A percentile compares a stretch with the other conserved stretches of the same genome.
Conservation (phyloP, 352 stramenopile species). For the Phytopythium delawarense region DNA sequence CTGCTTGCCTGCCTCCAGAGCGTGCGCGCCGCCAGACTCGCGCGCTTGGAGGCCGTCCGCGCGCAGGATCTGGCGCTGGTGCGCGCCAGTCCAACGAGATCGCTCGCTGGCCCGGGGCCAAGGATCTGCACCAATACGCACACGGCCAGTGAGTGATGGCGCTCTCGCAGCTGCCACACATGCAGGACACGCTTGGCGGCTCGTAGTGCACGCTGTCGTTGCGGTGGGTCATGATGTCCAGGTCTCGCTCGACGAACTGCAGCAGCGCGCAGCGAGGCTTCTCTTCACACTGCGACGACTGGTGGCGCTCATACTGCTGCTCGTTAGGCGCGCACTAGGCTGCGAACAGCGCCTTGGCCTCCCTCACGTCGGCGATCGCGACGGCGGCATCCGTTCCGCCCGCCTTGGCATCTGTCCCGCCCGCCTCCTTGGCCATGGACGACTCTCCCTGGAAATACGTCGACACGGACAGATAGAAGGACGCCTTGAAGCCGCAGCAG, state of each 20-base stretch:
- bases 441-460: conserved; percentile 57
- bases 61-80: neutral
- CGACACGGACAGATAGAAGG: conserved; percentile 54
- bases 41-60: no score
- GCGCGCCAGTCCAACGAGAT: conserved; percentile 49
- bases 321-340: conserved; percentile 25
- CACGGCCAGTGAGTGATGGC: neutral
- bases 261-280: conserved; percentile 32
- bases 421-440: conserved; percentile 39
- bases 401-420: conserved; percentile 21
- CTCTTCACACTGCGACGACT: conserved; percentile 28
- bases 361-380: conserved; percentile 58
- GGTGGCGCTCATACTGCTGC: conserved; percentile 33
- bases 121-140: conserved; percentile 27
- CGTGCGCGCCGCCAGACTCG: no score
- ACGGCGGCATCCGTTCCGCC: conserved; percentile 23
- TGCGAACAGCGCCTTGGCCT: conserved; percentile 31
- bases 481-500: conserved; percentile 52
- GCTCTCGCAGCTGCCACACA: neutral
- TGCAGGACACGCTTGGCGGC: conserved; percentile 22
- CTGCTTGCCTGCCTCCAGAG: no score
- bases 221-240: conserved; percentile 62
- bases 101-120: conserved; percentile 27
- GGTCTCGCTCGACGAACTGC: conserved; percentile 48
- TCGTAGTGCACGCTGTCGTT: conserved; percentile 75